Evolutionary conservation across 2,329 filamentous ascomycete species (phyloP), one percentile per base, ranked within the genome.

Genomic region (Pseudogymnoascus sp.): DNA sequence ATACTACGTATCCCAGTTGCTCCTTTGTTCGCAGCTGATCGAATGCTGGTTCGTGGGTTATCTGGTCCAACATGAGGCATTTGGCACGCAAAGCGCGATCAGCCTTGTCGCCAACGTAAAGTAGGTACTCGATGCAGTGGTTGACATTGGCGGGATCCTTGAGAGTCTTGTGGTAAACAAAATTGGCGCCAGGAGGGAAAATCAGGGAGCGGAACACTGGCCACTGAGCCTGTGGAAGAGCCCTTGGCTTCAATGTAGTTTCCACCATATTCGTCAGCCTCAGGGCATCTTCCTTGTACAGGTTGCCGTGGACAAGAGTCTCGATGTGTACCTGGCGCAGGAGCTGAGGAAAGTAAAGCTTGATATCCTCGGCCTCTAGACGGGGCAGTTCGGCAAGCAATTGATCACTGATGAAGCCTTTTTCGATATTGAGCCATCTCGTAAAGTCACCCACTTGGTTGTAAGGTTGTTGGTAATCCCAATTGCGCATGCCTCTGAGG

Each of bases 21-120:
- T 99, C 93, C 75, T 97, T 97, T 44, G 94, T 97, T 58, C 94
- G 85, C 6, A 99, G 81, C 73, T 96, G 92, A 74, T 99, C 91
- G 71, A 97, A 99, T 7, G 89, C 89, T 3, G 92, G 92, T 76
- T 99, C 94, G 62, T 96, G 89, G 0, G 91, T 86, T 76, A 99
- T 89, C 74, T 97, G 94, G 26, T 90, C 88, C 41, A 97, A 81
- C 5, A 99, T 80, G 41, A 95, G 79, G 0, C 90, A 81, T 73
- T 89, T 92, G 11, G 92, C 89, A 15, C 91, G 84, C 10, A 89
- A 74, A 5, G 75, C 71, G n/a, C 86, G 82, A 70, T 96, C 86
- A 2, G 84, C 81, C 65, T 85, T 84, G 65, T 84, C 81, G 17
- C 89, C 89, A 54, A 90, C 78, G 62, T 85, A 86, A 8, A 93